Conservation (phyloP, 202 grass and related monocot genomes). For the Panicum virgatum region DNA sequence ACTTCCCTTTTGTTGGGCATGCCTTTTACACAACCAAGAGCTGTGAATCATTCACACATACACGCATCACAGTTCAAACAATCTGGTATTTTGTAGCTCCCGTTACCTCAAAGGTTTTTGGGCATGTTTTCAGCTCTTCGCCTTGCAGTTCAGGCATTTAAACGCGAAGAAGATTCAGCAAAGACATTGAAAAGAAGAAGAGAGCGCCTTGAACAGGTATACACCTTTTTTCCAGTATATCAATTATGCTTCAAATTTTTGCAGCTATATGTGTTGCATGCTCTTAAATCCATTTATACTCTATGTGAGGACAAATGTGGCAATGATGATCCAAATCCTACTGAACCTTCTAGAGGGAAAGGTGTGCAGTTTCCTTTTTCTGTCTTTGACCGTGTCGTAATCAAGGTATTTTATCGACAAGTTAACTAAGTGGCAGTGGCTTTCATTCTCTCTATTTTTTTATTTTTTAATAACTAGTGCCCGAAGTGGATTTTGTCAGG, state of each 20-base stretch:
- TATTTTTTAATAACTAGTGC: background rate
- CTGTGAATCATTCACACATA: background rate
- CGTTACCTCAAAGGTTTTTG: background rate
- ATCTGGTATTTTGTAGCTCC: background rate
- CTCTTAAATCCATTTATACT: constrained; percentile 36
- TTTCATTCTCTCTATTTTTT: constrained; percentile 1
- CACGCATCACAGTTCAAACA: background rate
- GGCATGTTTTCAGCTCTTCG: constrained; percentile 65
- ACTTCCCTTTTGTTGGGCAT: background rate
- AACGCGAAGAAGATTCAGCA: constrained; percentile 59
- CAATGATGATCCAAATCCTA: constrained; percentile 56
- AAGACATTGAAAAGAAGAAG: constrained; percentile 76
- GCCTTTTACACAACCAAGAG: background rate
- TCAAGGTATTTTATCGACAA: constrained; percentile 64
- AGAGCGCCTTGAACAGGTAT: constrained; percentile 66
- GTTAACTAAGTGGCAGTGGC: background rate
- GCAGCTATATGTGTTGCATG: background rate
- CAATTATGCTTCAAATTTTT: constrained; percentile 1
- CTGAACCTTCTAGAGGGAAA: constrained; percentile 68
- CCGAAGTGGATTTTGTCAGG: constrained; percentile 34
- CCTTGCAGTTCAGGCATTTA: constrained; percentile 83
- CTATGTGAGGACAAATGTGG: constrained; percentile 74
- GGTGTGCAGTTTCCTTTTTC: constrained; percentile 75
- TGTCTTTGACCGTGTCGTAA: constrained; percentile 71
- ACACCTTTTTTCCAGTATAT: constrained; percentile 2